Conservation (phyloP, 768 basidiomycete genomes). For the Pleurotus sapidus region DNA sequence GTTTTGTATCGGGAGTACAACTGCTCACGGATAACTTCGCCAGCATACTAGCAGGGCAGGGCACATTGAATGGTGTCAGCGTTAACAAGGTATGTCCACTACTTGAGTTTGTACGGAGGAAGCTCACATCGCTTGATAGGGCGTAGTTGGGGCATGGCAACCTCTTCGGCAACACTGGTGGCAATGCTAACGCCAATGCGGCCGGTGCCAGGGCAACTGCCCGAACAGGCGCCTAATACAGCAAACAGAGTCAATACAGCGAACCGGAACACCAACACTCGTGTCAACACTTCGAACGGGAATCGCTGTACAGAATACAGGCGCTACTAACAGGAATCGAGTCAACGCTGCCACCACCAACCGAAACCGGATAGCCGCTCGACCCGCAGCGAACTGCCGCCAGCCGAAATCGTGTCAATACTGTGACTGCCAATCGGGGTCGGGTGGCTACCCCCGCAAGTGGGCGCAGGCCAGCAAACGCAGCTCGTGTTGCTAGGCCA, state of each 20-base stretch:
- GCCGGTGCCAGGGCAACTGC: neutral
- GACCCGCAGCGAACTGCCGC: neutral
- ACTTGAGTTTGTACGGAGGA: neutral
- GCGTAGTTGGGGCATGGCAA: neutral
- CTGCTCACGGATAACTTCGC: slow-evolving; percentile 4
- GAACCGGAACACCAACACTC: neutral
- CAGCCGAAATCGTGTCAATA: neutral
- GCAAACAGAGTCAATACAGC: neutral
- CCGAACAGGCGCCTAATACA: neutral
- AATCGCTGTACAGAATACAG: neutral
- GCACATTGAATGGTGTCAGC: neutral
- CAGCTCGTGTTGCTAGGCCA: neutral
- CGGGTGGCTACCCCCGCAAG: neutral
- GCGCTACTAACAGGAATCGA: neutral
- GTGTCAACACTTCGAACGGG: neutral
- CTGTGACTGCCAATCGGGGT: neutral
- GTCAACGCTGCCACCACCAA: neutral
- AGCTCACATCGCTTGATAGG: neutral
- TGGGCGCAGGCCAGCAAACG: neutral
- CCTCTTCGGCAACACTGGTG: neutral
- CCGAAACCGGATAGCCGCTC: neutral
- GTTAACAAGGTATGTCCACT: neutral
- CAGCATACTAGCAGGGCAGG: neutral
- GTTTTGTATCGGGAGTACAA: slow-evolving; percentile 4
- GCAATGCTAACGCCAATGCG: neutral